Evolutionary conservation across 164 flowering plant species (phyloP).

Genomic region (Magnolia changhungtana): DNA sequence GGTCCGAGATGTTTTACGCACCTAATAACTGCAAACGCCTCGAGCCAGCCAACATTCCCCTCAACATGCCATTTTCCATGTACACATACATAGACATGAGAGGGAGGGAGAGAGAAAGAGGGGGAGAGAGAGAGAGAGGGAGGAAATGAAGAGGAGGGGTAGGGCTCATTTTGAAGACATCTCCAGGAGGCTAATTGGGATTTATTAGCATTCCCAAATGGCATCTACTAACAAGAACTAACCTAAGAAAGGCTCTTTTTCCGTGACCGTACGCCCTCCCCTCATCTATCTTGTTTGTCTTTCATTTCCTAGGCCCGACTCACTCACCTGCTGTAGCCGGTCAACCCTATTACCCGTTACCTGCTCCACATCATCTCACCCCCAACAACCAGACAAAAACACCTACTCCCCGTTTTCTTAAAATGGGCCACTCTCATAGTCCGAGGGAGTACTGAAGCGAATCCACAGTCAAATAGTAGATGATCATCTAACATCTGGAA

Average conservation of each 20-base stretch:
- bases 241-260: neutral
- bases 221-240: neutral
- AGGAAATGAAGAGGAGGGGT: neutral
- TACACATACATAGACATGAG: too few species aligned
- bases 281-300: neutral
- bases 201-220: neutral
- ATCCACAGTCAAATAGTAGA: too few species aligned
- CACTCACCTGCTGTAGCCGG: conserved; percentile 11
- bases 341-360: neutral
- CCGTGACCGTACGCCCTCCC: neutral
- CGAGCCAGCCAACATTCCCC: conserved; percentile 23
- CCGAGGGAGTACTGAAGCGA: too few species aligned
- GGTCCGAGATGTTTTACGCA: conserved; percentile 56
- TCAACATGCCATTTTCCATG: conserved; percentile 10
- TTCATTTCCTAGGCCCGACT: conserved; percentile 12
- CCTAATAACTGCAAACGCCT: neutral
- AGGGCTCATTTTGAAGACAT: conserved; percentile 1
- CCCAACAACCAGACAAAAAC: conserved; percentile 6
- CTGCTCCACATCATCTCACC: neutral
- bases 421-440: too few species aligned
- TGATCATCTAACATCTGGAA: too few species aligned
- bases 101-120: neutral
- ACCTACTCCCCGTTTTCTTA: neutral
- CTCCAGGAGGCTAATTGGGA: neutral
- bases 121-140: neutral